Evolutionary conservation across 2,329 filamentous ascomycete species (phyloP).

Genomic region (Coniochaeta sp.): DNA sequence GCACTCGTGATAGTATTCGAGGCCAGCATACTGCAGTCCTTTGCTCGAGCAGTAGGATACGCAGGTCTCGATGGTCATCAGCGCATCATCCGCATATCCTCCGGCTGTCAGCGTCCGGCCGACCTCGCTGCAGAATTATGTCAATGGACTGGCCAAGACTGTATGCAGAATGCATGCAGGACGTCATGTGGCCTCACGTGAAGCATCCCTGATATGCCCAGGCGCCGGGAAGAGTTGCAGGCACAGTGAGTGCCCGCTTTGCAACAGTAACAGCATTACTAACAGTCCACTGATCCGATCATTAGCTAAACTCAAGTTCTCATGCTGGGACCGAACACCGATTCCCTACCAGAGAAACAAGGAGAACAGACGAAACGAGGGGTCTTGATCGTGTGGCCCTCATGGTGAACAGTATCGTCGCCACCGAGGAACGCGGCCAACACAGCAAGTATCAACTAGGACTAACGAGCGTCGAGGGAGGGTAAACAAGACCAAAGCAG

Average conservation of each 20-base stretch:
- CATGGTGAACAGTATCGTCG: constrained; percentile 22
- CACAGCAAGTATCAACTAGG: background rate
- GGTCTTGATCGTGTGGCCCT: constrained; percentile 20
- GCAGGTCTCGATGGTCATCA: constrained; percentile 51
- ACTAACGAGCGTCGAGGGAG: constrained; percentile 1
- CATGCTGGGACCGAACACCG: background rate
- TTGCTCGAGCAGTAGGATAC: constrained; percentile 41
- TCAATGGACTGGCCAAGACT: constrained; percentile 6
- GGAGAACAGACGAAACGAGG: constrained; percentile 16
- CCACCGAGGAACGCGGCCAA: background rate
- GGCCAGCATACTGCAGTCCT: constrained; percentile 47
- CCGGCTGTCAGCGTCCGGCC: constrained; percentile 32
- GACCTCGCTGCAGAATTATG: constrained; percentile 19
- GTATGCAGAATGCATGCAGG: background rate
- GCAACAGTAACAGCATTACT: constrained; percentile 21
- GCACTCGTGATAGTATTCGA: constrained; percentile 52
- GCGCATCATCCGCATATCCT: constrained; percentile 18
- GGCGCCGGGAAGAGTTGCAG: constrained; percentile 23
- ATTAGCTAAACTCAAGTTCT: constrained; percentile 1
- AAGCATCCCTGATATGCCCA: constrained; percentile 39
- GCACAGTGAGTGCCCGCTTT: constrained; percentile 19
- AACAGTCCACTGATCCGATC: constrained; percentile 15
- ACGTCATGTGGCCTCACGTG: constrained; percentile 17
- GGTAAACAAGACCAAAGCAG: constrained; percentile 1
- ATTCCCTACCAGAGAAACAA: constrained; percentile 13